Base-by-base conservation (phyloP, 1,139 yeast species). In the Starmera stellimalicola region DNA sequence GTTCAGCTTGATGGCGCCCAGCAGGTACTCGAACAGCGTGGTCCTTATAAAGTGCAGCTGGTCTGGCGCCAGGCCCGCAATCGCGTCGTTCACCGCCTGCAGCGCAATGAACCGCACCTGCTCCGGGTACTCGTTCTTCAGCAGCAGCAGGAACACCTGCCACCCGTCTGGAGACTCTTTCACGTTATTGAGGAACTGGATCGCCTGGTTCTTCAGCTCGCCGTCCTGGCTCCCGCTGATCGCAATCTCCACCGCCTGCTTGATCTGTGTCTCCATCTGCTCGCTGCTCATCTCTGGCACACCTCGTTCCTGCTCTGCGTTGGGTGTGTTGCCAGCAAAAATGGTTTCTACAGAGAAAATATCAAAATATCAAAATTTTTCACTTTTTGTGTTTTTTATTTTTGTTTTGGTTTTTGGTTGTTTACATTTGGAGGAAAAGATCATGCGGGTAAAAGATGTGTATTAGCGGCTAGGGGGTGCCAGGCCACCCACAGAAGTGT, bases 201-300 rank as follows among this genome's bases (percentile, higher is more conserved):
- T 68, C 20, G 98, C 98, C 65, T 28, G 17, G 14, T 71, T 75
- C 51, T 82, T 81, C 38, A 88, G 63, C 30, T 57, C 61, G 18
- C 69, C 63, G 55, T 84, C 93, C 16, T 82, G 72, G n/a, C 79
- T 65, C 31, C 84, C 83, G 52, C 79, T 77, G 42, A 85, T 73
- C 26, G 96, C 97, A 44, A 88, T 78, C 46, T 77, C 80, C 36
- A 91, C 94, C 32, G 96, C 98, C 63, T 87, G 95, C 58, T 75
- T 88, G 53, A 91, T 82, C 65, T 87, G 94, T 48, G 74, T 73
- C 48, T 83, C 87, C 93, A 84, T 83, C 17, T 15, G 24, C 14
- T 20, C 16, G n/a, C 16, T 17, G 19, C 18, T 23, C 9, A 18
- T 15, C 22, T 19, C 23, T 18, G n/a, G n/a, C n/a, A n/a, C n/a